Percentiles rank a stretch among this genome's conserved stretches.
phyloP scores from a whole-genome alignment of 495 filamentous ascomycete species.

The Gamarada debralockiae region DNA sequence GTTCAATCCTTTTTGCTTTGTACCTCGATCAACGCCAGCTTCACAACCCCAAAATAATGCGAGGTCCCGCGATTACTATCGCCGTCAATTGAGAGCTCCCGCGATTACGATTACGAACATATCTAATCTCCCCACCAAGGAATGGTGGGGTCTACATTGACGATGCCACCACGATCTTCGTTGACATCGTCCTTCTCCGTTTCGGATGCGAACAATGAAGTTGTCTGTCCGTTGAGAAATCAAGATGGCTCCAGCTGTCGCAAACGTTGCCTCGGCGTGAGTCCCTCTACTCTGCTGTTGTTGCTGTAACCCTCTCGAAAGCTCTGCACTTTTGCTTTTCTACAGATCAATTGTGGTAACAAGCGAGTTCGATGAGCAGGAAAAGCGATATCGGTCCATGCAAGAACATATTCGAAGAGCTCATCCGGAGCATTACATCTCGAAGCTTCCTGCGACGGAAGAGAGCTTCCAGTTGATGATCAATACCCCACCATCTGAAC shows the following conservation, averaged over 20 bases:
- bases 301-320: slow-evolving; percentile 17
- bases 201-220: slow-evolving; percentile 88
- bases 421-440: slow-evolving; percentile 96
- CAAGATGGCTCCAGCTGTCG: slow-evolving; percentile 97
- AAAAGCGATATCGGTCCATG: slow-evolving; percentile 98
- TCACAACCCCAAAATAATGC: slow-evolving; percentile 5
- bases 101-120: slow-evolving; percentile 8
- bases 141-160: slow-evolving; percentile 57
- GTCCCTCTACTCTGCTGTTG: slow-evolving; percentile 39
- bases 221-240: slow-evolving; percentile 93
- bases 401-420: slow-evolving; percentile 98
- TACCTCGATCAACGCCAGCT: not conserved
- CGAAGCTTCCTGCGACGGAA: slow-evolving; percentile 97
- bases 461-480: slow-evolving; percentile 98
- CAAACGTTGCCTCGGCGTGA: slow-evolving; percentile 95
- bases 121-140: slow-evolving; percentile 22
- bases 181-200: slow-evolving; percentile 90
- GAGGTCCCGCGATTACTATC: slow-evolving; percentile 6
- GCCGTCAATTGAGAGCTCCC: slow-evolving; percentile 14
- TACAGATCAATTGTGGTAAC: slow-evolving; percentile 24
- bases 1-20: not conserved
- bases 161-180: slow-evolving; percentile 83
- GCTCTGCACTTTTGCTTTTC: slow-evolving; percentile 12
- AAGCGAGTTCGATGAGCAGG: slow-evolving; percentile 48
- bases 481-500: slow-evolving; percentile 79